phyloP scores from a whole-genome alignment of 2,329 filamentous ascomycete genomes.

The Claviceps cyperi region DNA sequence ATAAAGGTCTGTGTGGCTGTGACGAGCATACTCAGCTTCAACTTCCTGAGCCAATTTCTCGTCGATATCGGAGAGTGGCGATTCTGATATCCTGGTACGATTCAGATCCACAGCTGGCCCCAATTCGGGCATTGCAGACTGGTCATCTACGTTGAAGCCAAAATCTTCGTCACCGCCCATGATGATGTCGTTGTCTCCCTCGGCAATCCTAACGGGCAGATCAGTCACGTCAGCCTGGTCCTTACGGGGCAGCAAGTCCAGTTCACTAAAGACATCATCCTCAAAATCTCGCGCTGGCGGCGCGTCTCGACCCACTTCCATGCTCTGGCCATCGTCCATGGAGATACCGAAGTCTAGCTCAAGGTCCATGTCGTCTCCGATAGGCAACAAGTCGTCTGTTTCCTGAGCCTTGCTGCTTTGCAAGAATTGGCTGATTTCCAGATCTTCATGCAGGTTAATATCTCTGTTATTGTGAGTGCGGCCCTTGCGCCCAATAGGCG shows the following conservation, averaged over 20 bases:
- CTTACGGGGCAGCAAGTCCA: conserved; percentile 42
- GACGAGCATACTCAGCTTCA: conserved; percentile 40
- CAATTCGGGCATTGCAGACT: conserved; percentile 40
- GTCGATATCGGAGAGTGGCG: conserved; percentile 55
- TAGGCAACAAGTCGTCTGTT: conserved; percentile 40
- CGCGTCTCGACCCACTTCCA: conserved; percentile 85
- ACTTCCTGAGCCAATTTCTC: conserved; percentile 46
- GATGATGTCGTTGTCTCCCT: conserved; percentile 48
- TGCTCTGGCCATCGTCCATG: conserved; percentile 55
- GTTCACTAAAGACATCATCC: conserved; percentile 53
- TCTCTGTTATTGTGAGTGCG: conserved; percentile 46
- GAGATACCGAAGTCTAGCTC: conserved; percentile 63
- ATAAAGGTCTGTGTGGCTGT: conserved; percentile 43
- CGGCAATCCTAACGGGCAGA: conserved; percentile 44
- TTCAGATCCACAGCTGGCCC: conserved; percentile 31
- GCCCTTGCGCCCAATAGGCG: conserved; percentile 39
- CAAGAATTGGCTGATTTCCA: conserved; percentile 67
- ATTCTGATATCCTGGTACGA: conserved; percentile 52
- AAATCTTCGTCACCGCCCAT: conserved; percentile 50
- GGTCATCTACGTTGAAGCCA: conserved; percentile 46
- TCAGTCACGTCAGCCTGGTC: conserved; percentile 40
- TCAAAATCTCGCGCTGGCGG: conserved; percentile 52
- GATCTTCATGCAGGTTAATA: conserved; percentile 55
- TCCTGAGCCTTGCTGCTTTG: conserved; percentile 48
- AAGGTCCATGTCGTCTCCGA: conserved; percentile 55